Percentiles rank a stretch among this genome's conserved stretches.
Evolutionary conservation across 1,284 basidiomycete species (phyloP).

Genomic region (Apiotrichum mycotoxinovorans): DNA sequence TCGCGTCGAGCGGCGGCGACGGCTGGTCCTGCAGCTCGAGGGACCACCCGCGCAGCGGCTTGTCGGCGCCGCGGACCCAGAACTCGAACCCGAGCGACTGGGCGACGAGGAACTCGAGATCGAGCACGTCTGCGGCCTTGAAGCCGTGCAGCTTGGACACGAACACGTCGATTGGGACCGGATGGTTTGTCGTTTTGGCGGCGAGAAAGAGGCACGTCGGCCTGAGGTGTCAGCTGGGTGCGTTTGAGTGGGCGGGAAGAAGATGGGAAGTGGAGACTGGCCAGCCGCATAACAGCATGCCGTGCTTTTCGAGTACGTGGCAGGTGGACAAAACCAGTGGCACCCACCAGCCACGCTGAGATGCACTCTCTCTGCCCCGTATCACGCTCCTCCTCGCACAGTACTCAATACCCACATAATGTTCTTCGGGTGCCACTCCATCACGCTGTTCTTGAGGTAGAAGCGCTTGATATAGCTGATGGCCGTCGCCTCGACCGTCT

Average conservation of each 20-base stretch:
- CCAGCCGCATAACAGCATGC: no score
- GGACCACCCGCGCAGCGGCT: constrained; percentile 83
- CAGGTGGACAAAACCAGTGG: no score
- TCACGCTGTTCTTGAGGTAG: constrained; percentile 94
- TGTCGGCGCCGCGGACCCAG: constrained; percentile 82
- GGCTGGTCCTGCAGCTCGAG: constrained; percentile 72
- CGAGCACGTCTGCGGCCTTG: constrained; percentile 73
- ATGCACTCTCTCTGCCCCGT: no score
- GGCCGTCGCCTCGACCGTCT: constrained; percentile 89
- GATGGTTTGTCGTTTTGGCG: constrained; percentile 92
- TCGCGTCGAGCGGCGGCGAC: constrained; percentile 12
- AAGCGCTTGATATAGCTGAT: constrained; percentile 91
- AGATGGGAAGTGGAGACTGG: no score
- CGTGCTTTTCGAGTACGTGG: no score
- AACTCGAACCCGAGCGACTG: constrained; percentile 93
- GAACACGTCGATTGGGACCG: constrained; percentile 80
- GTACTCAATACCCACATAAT: constrained; percentile 69
- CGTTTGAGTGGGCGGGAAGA: no score
- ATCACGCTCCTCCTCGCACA: background rate
- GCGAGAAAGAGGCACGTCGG: constrained; percentile 92
- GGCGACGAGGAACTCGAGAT: constrained; percentile 90
- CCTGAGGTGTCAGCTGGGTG: constrained; percentile 54
- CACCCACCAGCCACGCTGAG: no score
- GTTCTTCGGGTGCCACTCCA: constrained; percentile 99
- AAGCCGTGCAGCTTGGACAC: constrained; percentile 75